Base-by-base conservation (phyloP, 768 basidiomycete genomes). In the Tylopilus vinaceipallidus region DNA sequence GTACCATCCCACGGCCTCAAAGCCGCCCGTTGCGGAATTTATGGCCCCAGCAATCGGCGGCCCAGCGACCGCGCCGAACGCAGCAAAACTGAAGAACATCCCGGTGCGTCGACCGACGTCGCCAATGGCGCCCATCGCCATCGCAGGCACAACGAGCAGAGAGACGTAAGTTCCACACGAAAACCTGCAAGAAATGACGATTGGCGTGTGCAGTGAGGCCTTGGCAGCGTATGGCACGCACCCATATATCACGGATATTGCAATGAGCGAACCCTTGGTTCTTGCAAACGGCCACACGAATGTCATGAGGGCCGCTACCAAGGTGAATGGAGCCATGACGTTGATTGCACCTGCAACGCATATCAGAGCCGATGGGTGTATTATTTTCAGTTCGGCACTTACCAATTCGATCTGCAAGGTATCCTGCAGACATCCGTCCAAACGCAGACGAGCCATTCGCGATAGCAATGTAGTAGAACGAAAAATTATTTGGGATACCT, bases 11-110 rank as follows among this genome's bases (percentile, higher is more conserved):
- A 67, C 59, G 7, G 3, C 56, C 29, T 47, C 29, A 27, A 67
- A 91, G 1, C 75, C 75, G 4, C 76, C 77, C 2, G 82, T 79
- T 1, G 75, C 71, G 0, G 64, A 64, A 46, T 76, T 75, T 55
- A 90, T 86, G 0, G 82, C 82, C 1, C 88, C 88, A 10, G 86
- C 85, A 49, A 88, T 85, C 0, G 88, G 88, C 4, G 86, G 84
- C 0, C 88, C 88, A 0, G 74, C 75, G 4, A 89, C 70, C 0
- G 83, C 83, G 5, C 84, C 85, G n/a, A 88, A 36, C 0, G 86
- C 75, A 24, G 80, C 49, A 45, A 85, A 73, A 24, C 76, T 83
- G 63, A 84, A 71, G 52, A 78, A 79, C 75, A 87, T 81, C 9
- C 88, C 87, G 0, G 77, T 68, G 13, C 88, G 72, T 26, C 83